These are phyloP conservation scores for Ceratocystis cacaofunesta DNA, from an alignment of 2,329 filamentous ascomycete species.

Conservation along the genomic window DNA sequence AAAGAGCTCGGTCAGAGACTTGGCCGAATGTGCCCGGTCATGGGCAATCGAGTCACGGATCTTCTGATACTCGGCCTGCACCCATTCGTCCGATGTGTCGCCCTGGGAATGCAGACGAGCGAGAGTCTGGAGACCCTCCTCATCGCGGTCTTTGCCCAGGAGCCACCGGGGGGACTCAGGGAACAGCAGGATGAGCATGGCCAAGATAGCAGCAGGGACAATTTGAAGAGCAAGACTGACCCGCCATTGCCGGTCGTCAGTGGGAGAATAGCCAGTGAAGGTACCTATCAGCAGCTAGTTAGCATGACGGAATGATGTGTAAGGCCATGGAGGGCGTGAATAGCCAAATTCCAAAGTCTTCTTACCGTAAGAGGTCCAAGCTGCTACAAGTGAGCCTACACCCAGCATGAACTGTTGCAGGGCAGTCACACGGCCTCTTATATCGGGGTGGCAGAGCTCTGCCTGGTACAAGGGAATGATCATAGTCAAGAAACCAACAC, in stretches of 20 bases:
- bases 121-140: constrained; percentile 50
- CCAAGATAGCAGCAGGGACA: constrained; percentile 49
- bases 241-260: constrained; percentile 25
- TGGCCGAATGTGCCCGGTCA: constrained; percentile 54
- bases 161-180: constrained; percentile 63
- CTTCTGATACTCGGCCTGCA: constrained; percentile 55
- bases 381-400: constrained; percentile 55
- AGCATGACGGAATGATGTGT: not conserved
- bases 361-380: constrained; percentile 57
- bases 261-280: constrained; percentile 22
- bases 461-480: constrained; percentile 54
- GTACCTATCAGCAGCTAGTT: constrained; percentile 19
- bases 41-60: constrained; percentile 51
- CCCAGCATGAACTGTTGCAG: constrained; percentile 76
- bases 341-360: constrained; percentile 21
- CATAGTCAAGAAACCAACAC: constrained; percentile 31
- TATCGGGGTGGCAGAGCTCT: constrained; percentile 63
- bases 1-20: constrained; percentile 57
- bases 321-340: not conserved
- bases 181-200: constrained; percentile 50
- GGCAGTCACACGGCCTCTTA: constrained; percentile 59
- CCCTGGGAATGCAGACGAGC: constrained; percentile 57
- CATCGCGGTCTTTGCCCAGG: constrained; percentile 52
- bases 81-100: constrained; percentile 50
- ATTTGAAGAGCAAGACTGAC: constrained; percentile 51